Evolutionary conservation across 345 rosid genomes (phyloP), one percentile per base, ranked within the genome.

Genomic region (Combretum micranthum): DNA sequence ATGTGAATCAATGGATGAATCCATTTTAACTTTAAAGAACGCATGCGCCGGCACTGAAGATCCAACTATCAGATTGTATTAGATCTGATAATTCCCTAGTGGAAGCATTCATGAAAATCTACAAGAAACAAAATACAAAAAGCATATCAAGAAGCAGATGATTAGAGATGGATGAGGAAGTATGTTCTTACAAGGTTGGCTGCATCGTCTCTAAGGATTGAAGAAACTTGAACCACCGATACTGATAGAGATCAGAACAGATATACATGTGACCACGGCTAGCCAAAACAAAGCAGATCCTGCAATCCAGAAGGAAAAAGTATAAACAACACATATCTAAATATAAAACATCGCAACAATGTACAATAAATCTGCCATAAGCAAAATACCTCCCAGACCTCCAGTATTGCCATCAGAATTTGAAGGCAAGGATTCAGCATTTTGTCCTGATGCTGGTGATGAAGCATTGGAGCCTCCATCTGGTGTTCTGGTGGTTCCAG

Each of bases 211-310:
- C n/a, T 78, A 93, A 69, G 99, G 97, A 72, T 89, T 89, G 84
- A 93, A 93, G 66, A 87, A 76, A 77, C 84, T 72, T 60, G 97
- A 80, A 62, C 84, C 84, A 21, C 79, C 77, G 69, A 80, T 68
- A 68, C 64, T 89, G 56, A 89, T 46, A 74, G 99, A 88, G 69
- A 83, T 80, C 37, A 93, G 71, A 59, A 81, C 87, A 44, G 77
- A 69, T 57, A 82, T 69, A 76, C 85, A 80, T 20, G 99, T 83
- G 32, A 90, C 59, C 58, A 80, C 82, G 16, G 92, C 73, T 50
- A 93, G 71, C 94, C 97, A 85, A 44, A 87, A 23, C 59, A 93
- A 65, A 32, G 72, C 68, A 55, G 95, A 79, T 60, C 94, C 94
- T 92, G 97, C 75, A 57, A 71, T 50, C 56, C 39, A 4, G 0